Percentiles rank a stretch among this genome's conserved stretches.
These are phyloP conservation scores for Nicotiana tabacum DNA, from an alignment of 257 asterid species.

Conservation along the genomic window DNA sequence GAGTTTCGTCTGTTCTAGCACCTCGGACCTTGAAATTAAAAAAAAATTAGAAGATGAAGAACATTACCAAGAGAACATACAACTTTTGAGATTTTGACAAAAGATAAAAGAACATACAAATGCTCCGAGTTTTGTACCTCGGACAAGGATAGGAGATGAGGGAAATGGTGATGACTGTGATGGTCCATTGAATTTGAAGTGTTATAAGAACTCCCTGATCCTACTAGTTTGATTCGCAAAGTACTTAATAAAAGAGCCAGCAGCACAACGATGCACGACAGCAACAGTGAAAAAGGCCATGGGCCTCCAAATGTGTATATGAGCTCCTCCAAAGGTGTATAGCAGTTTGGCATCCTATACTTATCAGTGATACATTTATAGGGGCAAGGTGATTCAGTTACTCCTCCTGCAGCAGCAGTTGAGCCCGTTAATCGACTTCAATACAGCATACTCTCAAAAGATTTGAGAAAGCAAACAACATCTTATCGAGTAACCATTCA, in stretches of 20 bases:
- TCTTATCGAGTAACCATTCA: background rate
- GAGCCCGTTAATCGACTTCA: background rate
- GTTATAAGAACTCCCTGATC: conserved; percentile 56
- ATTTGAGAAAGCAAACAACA: background rate
- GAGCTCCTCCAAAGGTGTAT: conserved; percentile 90
- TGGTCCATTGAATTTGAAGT: conserved; percentile 54
- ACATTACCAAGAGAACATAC: background rate
- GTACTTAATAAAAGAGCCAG: conserved; percentile 64
- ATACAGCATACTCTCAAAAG: background rate
- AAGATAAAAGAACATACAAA: background rate
- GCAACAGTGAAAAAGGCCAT: conserved; percentile 69
- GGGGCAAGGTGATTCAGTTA: conserved; percentile 66
- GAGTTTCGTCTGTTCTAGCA: conserved; percentile 78
- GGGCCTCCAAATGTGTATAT: conserved; percentile 93
- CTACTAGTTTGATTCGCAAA: conserved; percentile 70
- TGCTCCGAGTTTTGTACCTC: conserved; percentile 48
- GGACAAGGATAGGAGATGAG: conserved; percentile 88
- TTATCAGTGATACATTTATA: conserved; percentile 77
- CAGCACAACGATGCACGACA: conserved; percentile 59
- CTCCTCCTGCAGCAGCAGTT: conserved; percentile 66
- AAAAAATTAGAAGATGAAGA: background rate
- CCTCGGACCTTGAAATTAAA: conserved; percentile 67
- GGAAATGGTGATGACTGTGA: conserved; percentile 68
- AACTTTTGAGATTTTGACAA: conserved; percentile 7
- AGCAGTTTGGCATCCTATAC: conserved; percentile 79